These are phyloP conservation scores for Ganoderma multipileum DNA, from an alignment of 1,284 basidiomycete species.

Conservation along the genomic window DNA sequence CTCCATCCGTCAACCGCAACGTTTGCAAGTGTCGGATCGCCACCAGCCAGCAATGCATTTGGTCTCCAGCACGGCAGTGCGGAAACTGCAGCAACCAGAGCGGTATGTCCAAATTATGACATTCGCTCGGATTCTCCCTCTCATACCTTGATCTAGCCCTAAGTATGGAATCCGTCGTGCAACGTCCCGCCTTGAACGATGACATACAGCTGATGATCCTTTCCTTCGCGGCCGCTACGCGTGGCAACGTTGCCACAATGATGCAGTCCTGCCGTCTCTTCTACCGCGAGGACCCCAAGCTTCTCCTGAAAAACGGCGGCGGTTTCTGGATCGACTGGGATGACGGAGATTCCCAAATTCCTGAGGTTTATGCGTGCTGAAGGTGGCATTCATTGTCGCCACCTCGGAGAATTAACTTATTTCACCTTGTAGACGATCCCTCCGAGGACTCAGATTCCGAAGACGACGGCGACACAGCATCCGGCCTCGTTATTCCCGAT, in stretches of 20 bases:
- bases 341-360: neutral
- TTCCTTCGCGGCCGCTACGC: neutral
- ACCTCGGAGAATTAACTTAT: neutral
- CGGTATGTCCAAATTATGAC: neutral
- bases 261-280: slow-evolving; percentile 15
- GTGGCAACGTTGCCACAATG: neutral
- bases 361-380: slow-evolving; percentile 12
- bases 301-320: slow-evolving; percentile 1
- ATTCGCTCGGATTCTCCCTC: neutral
- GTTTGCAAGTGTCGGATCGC: neutral
- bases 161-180: neutral
- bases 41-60: neutral
- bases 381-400: slow-evolving; percentile 10
- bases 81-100: neutral
- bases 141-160: neutral
- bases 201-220: neutral
- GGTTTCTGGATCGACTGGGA: neutral
- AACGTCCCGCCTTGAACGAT: neutral
- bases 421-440: neutral
- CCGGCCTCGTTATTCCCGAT: neutral
- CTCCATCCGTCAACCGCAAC: neutral
- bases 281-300: slow-evolving; percentile 17
- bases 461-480: neutral
- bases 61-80: neutral
- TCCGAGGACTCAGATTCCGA: neutral